phyloP scores from a whole-genome alignment of 441 rosid genomes.

The Jatropha podagrica region DNA sequence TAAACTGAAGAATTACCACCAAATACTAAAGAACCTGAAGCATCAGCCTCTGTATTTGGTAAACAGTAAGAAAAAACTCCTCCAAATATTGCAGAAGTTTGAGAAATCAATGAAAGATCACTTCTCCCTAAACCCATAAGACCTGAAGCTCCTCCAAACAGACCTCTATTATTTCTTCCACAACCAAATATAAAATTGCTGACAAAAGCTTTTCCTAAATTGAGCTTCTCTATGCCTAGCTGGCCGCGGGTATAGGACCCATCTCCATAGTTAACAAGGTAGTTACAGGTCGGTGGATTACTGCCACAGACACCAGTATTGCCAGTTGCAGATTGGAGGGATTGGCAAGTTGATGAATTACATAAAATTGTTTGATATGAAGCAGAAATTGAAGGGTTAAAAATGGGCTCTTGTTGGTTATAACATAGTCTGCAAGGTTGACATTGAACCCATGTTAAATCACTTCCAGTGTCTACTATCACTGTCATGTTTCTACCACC shows the following conservation, averaged over 20 bases:
- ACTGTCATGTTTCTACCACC: constrained; percentile 61
- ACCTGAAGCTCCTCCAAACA: constrained; percentile 90
- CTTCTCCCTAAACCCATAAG: constrained; percentile 87
- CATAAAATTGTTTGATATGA: constrained; percentile 56
- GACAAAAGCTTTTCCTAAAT: constrained; percentile 42
- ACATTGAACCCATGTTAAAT: constrained; percentile 95
- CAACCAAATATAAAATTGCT: constrained; percentile 70
- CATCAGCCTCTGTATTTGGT: constrained; percentile 58
- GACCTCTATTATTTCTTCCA: constrained; percentile 72
- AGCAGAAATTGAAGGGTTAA: constrained; percentile 62
- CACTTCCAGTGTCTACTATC: constrained; percentile 93
- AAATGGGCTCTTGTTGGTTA: constrained; percentile 70
- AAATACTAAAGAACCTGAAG: constrained; percentile 74
- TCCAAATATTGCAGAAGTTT: constrained; percentile 48
- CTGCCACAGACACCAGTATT: constrained; percentile 51
- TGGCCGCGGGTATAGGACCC: constrained; percentile 88
- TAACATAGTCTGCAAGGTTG: constrained; percentile 77
- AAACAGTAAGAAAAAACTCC: constrained; percentile 91
- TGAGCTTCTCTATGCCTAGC: constrained; percentile 56
- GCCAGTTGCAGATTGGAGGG: constrained; percentile 52
- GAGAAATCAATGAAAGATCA: constrained; percentile 65
- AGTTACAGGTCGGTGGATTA: constrained; percentile 50
- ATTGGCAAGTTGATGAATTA: constrained; percentile 66
- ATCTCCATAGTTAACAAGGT: constrained; percentile 76
- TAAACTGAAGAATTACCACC: constrained; percentile 62